Conservation (phyloP, 2,329 filamentous ascomycete genomes). For the Colletotrichum musae region DNA sequence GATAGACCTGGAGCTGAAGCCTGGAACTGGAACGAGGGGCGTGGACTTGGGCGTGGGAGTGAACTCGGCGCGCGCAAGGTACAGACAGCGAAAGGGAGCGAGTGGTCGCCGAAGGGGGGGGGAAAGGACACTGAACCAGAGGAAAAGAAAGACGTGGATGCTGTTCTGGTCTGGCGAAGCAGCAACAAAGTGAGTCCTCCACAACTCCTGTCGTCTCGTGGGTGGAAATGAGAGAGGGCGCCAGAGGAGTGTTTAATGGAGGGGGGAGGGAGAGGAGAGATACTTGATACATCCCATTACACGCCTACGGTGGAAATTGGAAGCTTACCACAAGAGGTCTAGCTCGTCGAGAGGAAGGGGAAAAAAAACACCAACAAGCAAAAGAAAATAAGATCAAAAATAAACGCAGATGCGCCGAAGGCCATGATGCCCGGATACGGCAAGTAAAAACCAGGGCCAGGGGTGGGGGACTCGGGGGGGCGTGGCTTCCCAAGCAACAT, state of each 20-base stretch:
- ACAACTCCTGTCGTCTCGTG: neutral
- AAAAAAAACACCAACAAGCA: neutral
- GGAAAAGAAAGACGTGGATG: conserved; percentile 32
- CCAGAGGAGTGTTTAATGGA: conserved; percentile 33
- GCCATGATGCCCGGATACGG: conserved; percentile 35
- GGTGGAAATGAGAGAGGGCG: conserved; percentile 36
- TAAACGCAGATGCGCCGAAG: conserved; percentile 14
- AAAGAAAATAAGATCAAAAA: conserved; percentile 15
- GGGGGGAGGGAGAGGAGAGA: too few species aligned
- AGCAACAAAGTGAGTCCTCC: conserved; percentile 14
- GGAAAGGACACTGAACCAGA: conserved; percentile 6
- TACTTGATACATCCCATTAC: too few species aligned
- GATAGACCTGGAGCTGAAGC: neutral
- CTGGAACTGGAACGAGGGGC: neutral
- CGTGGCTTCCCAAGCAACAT: conserved; percentile 16
- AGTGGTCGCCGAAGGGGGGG: neutral
- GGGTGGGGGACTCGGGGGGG: conserved; percentile 4
- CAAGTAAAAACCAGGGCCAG: conserved; percentile 1
- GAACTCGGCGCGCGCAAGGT: conserved; percentile 6
- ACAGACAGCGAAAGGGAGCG: neutral
- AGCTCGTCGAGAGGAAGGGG: neutral
- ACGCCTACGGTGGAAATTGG: conserved; percentile 18
- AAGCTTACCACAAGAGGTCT: conserved; percentile 21
- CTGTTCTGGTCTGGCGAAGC: conserved; percentile 3
- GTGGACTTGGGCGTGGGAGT: neutral